Conservation (phyloP, 768 basidiomycete species). For the Coprinopsis sp. region DNA sequence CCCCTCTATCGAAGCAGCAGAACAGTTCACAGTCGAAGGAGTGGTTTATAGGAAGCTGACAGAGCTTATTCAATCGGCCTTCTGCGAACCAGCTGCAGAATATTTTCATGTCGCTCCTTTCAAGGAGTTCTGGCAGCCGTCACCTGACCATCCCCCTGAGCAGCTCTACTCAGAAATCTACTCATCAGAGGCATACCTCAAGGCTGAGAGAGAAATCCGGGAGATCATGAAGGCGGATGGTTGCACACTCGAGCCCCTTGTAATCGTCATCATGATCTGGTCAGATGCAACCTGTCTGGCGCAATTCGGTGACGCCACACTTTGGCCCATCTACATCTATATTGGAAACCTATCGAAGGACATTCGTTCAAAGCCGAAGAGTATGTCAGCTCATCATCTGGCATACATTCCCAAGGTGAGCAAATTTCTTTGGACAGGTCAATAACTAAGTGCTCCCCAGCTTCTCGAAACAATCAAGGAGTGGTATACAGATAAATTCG, state of each 20-base stretch:
- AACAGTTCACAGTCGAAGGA: slow-evolving; percentile 15
- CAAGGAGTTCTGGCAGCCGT: slow-evolving; percentile 11
- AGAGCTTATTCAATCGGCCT: slow-evolving; percentile 9
- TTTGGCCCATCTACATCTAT: slow-evolving; percentile 30
- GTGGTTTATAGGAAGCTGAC: slow-evolving; percentile 10
- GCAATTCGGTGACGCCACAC: slow-evolving; percentile 27
- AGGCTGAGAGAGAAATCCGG: slow-evolving; percentile 9
- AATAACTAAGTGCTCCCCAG: neutral
- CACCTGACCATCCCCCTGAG: slow-evolving; percentile 7
- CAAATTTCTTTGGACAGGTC: neutral
- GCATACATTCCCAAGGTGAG: slow-evolving; percentile 35
- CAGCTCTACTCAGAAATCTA: slow-evolving; percentile 17
- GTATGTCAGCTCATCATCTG: slow-evolving; percentile 29
- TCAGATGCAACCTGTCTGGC: slow-evolving; percentile 31
- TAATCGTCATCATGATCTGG: slow-evolving; percentile 25
- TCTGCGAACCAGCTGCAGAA: slow-evolving; percentile 10
- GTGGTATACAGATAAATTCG: slow-evolving; percentile 8
- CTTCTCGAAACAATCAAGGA: slow-evolving; percentile 17
- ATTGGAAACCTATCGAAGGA: slow-evolving; percentile 39
- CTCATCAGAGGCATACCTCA: slow-evolving; percentile 15
- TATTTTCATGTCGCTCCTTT: slow-evolving; percentile 13
- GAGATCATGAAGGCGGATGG: slow-evolving; percentile 1
- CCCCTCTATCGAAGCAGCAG: slow-evolving; percentile 14
- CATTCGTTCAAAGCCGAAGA: slow-evolving; percentile 18
- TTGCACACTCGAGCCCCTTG: slow-evolving; percentile 14